Percentiles rank a stretch among this genome's conserved stretches.
Evolutionary conservation across 306 rosid species (phyloP).

Genomic region (Geum urbanum): DNA sequence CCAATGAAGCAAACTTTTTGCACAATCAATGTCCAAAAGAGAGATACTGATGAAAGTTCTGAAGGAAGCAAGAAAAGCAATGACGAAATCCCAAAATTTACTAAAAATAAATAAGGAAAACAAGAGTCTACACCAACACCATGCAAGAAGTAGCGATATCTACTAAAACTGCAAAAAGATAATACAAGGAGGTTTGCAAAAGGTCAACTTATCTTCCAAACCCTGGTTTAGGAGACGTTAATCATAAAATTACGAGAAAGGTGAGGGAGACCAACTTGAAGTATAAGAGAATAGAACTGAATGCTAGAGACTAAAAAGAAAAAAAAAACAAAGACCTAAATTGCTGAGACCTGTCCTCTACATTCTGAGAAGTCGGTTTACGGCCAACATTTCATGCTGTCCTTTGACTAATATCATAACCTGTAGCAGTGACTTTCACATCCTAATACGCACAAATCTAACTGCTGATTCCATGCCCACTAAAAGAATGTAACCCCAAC

Average conservation of each 20-base stretch:
- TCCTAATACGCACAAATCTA: neutral
- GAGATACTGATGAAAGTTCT: no score
- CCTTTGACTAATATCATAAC: neutral
- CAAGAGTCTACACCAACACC: neutral
- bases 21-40: neutral
- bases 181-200: neutral
- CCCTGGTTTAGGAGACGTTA: neutral
- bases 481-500: conserved; percentile 3
- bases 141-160: neutral
- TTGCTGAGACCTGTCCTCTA: neutral
- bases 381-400: neutral
- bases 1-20: neutral
- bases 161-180: neutral
- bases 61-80: no score
- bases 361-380: neutral
- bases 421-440: conserved; percentile 11
- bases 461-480: conserved; percentile 3
- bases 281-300: no score
- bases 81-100: no score
- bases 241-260: neutral
- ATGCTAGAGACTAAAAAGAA: neutral
- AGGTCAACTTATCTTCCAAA: neutral
- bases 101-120: neutral
- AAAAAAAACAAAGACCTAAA: neutral
- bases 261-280: no score